phyloP scores from a whole-genome alignment of 768 basidiomycete genomes.

The Exidia glandulosa region DNA sequence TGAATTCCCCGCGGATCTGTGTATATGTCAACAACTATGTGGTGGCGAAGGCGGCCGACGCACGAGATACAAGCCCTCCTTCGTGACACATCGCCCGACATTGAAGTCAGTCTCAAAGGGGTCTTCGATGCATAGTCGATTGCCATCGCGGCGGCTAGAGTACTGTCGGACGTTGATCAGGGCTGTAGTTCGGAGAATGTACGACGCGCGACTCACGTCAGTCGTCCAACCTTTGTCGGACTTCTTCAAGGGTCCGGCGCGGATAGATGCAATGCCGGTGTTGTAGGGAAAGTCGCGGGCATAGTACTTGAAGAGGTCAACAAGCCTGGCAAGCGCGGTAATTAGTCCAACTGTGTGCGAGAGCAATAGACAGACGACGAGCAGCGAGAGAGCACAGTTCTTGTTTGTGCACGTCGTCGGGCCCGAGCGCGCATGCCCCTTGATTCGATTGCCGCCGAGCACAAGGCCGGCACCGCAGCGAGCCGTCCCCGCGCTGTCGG shows the following conservation, averaged over 20 bases:
- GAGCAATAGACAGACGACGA: background rate
- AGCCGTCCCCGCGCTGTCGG: too few species aligned
- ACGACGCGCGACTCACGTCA: slow-evolving; percentile 46
- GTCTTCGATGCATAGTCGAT: slow-evolving; percentile 97
- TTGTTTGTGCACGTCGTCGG: too few species aligned
- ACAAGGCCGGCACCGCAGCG: too few species aligned
- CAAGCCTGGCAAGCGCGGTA: slow-evolving; percentile 45
- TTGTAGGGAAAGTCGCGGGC: slow-evolving; percentile 89
- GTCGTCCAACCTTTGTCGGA: slow-evolving; percentile 91
- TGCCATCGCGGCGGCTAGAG: slow-evolving; percentile 66
- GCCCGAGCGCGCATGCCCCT: too few species aligned
- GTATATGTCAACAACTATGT: background rate
- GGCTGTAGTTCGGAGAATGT: background rate
- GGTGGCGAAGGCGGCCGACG: slow-evolving; percentile 12
- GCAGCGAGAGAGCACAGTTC: background rate
- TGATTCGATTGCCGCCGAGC: too few species aligned
- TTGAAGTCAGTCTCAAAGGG: slow-evolving; percentile 97
- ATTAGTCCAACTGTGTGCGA: background rate
- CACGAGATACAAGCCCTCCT: slow-evolving; percentile 91
- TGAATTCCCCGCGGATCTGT: slow-evolving; percentile 96
- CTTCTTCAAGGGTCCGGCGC: slow-evolving; percentile 81
- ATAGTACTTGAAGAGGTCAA: slow-evolving; percentile 97
- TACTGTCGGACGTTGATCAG: slow-evolving; percentile 37
- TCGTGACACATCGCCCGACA: slow-evolving; percentile 91
- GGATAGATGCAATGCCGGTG: slow-evolving; percentile 82